Percentiles rank a stretch among this genome's conserved stretches.
Evolutionary conservation across 129 eudicot genomes (phyloP).

Genomic region (Flaveria bidentis): DNA sequence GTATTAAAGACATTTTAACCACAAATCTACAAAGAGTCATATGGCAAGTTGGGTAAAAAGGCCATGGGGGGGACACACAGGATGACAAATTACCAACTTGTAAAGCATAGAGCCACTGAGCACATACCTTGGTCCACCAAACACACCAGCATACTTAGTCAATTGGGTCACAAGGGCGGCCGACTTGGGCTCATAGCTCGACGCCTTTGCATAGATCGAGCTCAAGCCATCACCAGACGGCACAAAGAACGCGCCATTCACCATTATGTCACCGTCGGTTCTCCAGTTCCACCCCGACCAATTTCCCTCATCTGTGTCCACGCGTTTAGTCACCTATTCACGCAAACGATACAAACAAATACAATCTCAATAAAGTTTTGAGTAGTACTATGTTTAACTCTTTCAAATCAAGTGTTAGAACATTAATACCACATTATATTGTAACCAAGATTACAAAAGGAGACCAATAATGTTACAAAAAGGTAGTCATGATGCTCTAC

Average conservation of each 20-base stretch:
- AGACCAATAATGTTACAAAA: neutral
- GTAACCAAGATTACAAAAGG: neutral
- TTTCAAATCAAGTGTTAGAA: neutral
- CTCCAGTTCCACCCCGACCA: slow-evolving; percentile 93
- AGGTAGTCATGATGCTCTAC: neutral
- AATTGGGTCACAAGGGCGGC: slow-evolving; percentile 68
- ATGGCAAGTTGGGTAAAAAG: slow-evolving; percentile 39
- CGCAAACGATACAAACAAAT: neutral
- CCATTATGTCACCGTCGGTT: slow-evolving; percentile 80
- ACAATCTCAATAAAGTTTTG: neutral
- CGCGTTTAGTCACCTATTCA: slow-evolving; percentile 75
- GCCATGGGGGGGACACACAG: neutral
- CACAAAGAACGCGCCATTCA: slow-evolving; percentile 90
- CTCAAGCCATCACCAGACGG: slow-evolving; percentile 79
- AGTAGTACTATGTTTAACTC: neutral
- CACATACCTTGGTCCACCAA: slow-evolving; percentile 75
- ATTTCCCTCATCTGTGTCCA: slow-evolving; percentile 62
- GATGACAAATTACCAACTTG: slow-evolving; percentile 21
- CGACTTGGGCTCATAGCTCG: slow-evolving; percentile 74
- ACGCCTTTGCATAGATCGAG: slow-evolving; percentile 57
- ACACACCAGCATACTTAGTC: slow-evolving; percentile 73
- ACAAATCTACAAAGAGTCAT: slow-evolving; percentile 25
- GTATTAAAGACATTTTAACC: slow-evolving; percentile 15
- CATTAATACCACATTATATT: slow-evolving; percentile 11
- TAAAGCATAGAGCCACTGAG: slow-evolving; percentile 23